phyloP scores from a whole-genome alignment of 2,329 filamentous ascomycete genomes.

The Aschersonia sp. region DNA sequence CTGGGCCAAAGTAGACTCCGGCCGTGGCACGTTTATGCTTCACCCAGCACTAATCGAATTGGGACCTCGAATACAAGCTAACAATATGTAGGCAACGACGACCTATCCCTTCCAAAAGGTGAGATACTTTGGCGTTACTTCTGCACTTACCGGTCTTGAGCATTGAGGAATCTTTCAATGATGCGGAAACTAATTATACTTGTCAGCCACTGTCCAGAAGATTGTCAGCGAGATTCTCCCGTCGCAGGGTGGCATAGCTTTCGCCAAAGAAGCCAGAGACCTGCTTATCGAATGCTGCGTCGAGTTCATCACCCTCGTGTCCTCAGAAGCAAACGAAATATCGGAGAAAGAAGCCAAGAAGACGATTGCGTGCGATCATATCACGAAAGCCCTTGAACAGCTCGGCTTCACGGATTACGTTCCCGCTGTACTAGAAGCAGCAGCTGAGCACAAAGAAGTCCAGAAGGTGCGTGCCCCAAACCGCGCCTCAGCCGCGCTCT shows the following conservation, averaged over 20 bases:
- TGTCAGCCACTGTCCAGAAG: slow-evolving; percentile 54
- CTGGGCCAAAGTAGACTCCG: slow-evolving; percentile 12
- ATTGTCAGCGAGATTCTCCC: slow-evolving; percentile 93
- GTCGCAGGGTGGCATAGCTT: slow-evolving; percentile 59
- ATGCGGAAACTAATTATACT: slow-evolving; percentile 10
- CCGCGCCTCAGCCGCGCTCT: no score
- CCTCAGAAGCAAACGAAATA: slow-evolving; percentile 98
- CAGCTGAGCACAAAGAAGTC: slow-evolving; percentile 81
- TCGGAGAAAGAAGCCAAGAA: slow-evolving; percentile 98
- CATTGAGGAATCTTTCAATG: neutral
- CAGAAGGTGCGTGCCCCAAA: slow-evolving; percentile 51
- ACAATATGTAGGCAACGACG: slow-evolving; percentile 40
- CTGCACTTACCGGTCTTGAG: neutral
- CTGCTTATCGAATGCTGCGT: slow-evolving; percentile 97
- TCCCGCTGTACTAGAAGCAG: slow-evolving; percentile 71
- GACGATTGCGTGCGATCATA: slow-evolving; percentile 96
- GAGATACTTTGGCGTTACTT: slow-evolving; percentile 9
- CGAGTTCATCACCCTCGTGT: slow-evolving; percentile 96
- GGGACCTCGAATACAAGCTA: slow-evolving; percentile 10
- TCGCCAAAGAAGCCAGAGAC: slow-evolving; percentile 90
- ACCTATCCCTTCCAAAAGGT: slow-evolving; percentile 52
- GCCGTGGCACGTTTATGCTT: neutral
- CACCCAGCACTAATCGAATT: neutral
- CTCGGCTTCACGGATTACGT: slow-evolving; percentile 91
- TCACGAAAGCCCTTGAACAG: slow-evolving; percentile 85